Evolutionary conservation across 108 stramenopile species (phyloP), one percentile per base, ranked within the genome.

Genomic region (Nitzschia putrida): DNA sequence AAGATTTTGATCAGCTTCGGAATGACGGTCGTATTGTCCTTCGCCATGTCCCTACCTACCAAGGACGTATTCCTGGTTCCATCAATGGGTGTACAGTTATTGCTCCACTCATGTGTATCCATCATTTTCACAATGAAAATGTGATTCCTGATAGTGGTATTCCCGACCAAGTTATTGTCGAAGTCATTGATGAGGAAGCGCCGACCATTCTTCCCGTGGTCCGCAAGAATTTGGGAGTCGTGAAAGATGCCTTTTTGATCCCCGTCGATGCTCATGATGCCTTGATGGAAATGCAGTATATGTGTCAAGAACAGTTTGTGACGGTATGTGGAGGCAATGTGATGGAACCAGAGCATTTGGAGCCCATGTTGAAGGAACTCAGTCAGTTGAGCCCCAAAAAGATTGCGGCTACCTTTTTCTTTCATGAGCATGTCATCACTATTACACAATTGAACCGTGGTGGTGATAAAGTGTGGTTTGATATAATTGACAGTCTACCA

Each of bases 41-140:
- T 21, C 63, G 73, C 16, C 81, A 78, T 43, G 68, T 89, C 11
- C 73, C 85, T 14, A 95, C 93, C 12, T 89, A 85, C 68, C 93
- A 95, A 66, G 93, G 93, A 10, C 56, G 86, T 20, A 57, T 77
- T 42, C 79, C 74, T 13, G 82, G 70, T 75, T 68, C 88, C 22
- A 91, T 86, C n/a, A 95, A 95, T 66, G 94, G 94, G 0, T 95
- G 94, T 57, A 84, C 94, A 1, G 87, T 95, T 8, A 95, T 95
- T 65, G 88, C 91, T n/a, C 90, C 94, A 0, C 68, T 95, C 26
- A 83, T 79, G 80, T 40, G 94, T 71, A 55, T 76, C 83, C 74
- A 76, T 47, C 85, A 85, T 68, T 74, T 83, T 72, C 74, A 86
- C 22, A 59, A 61, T 16, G 69, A 73, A 44, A 24, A 53, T 45